Conservation (phyloP, 2,329 filamentous ascomycete species). For the Pezizomycotina sp. region DNA sequence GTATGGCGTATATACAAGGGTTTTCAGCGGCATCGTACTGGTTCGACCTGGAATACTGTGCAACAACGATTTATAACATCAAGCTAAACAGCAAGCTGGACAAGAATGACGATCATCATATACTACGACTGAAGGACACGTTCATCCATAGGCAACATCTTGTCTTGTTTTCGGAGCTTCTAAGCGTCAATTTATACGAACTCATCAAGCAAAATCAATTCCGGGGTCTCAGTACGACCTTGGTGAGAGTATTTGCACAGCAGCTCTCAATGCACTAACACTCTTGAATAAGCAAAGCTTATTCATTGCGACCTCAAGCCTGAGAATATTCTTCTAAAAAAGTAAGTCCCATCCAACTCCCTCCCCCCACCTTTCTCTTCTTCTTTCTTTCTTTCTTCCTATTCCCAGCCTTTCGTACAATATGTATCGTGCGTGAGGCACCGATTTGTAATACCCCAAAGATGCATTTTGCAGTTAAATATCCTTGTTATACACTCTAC, state of each 20-base stretch:
- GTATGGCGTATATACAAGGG: background rate
- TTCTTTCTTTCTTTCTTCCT: conserved; percentile 5
- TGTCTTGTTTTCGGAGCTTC: conserved; percentile 85
- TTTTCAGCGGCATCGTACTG: background rate
- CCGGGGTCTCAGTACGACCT: conserved; percentile 84
- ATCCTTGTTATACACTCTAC: too few species aligned
- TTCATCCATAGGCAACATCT: conserved; percentile 97
- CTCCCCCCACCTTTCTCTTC: background rate
- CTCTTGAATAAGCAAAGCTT: conserved; percentile 87
- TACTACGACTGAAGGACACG: conserved; percentile 86
- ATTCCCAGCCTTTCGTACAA: too few species aligned
- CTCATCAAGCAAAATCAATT: conserved; percentile 99
- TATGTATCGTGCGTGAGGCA: too few species aligned
- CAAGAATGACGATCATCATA: conserved; percentile 96
- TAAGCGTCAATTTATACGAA: conserved; percentile 96
- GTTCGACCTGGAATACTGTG: background rate
- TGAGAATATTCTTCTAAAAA: conserved; percentile 94
- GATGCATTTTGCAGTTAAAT: too few species aligned
- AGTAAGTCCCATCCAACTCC: conserved; percentile 36
- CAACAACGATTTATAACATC: conserved; percentile 23
- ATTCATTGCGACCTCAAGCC: conserved; percentile 98
- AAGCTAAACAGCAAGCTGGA: conserved; percentile 96
- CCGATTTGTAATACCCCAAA: too few species aligned
- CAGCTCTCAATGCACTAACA: conserved; percentile 83
- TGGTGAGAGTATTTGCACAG: conserved; percentile 93